Conservation (phyloP, 179 eudicot species). For the Silene coronaria region DNA sequence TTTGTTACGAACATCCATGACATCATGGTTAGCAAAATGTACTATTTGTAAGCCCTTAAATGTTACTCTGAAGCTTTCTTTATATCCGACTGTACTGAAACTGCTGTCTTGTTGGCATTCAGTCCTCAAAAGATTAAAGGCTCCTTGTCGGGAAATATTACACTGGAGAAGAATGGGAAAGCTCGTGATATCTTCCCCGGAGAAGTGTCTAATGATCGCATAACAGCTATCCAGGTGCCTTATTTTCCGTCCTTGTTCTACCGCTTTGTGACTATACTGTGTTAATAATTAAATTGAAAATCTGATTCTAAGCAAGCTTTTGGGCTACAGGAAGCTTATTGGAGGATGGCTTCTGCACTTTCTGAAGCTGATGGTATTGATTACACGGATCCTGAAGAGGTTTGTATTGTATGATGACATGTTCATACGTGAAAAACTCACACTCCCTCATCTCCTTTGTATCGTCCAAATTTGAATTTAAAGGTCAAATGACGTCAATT, state of each 20-base stretch:
- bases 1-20: slow-evolving; percentile 76
- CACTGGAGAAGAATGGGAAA: slow-evolving; percentile 86
- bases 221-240: slow-evolving; percentile 69
- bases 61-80: slow-evolving; percentile 7
- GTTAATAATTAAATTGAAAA: background rate
- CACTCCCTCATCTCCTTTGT: background rate
- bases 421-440: background rate
- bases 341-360: slow-evolving; percentile 85
- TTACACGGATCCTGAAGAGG: slow-evolving; percentile 96
- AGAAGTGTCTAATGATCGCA: slow-evolving; percentile 72
- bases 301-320: background rate
- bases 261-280: background rate
- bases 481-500: background rate
- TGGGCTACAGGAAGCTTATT: slow-evolving; percentile 70
- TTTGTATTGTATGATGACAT: slow-evolving; percentile 16
- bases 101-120: slow-evolving; percentile 14
- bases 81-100: slow-evolving; percentile 8
- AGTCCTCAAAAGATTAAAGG: slow-evolving; percentile 43
- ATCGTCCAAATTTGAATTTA: background rate
- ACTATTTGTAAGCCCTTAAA: slow-evolving; percentile 55
- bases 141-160: slow-evolving; percentile 40
- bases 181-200: slow-evolving; percentile 60
- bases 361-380: slow-evolving; percentile 95
- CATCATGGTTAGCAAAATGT: slow-evolving; percentile 74
- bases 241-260: background rate